These are phyloP conservation scores for Eremochloa ophiuroides DNA, from an alignment of 176 grass and related monocot genomes.

Conservation along the genomic window DNA sequence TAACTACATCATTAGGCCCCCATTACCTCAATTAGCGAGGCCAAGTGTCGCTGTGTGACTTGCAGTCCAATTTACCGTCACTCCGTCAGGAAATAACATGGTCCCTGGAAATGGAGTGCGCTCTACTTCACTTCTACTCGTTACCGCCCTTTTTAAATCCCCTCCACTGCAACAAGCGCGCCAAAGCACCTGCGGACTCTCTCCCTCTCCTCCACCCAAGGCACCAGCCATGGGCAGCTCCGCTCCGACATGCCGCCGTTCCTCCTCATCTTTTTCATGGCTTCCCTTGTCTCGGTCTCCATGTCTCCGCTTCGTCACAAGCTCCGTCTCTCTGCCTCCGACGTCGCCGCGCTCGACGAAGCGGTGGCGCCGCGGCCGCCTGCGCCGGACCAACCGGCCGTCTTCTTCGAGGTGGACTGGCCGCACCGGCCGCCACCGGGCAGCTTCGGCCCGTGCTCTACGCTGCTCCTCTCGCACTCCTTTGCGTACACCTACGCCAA, in stretches of 20 bases:
- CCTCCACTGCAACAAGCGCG: no score
- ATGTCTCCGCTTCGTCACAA: conserved; percentile 25
- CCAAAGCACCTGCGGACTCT: not conserved
- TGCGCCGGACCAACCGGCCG: conserved; percentile 18
- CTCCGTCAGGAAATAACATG: not conserved
- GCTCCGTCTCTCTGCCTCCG: conserved; percentile 43
- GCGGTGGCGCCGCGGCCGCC: not conserved
- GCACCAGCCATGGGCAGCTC: conserved; percentile 27
- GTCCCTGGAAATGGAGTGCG: no score
- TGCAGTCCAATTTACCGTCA: conserved; percentile 25
- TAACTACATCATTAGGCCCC: not conserved
- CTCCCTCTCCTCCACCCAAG: not conserved
- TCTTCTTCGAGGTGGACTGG: conserved; percentile 64
- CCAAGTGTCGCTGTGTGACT: conserved; percentile 19
- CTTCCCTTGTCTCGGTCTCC: not conserved
- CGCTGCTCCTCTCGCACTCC: conserved; percentile 50
- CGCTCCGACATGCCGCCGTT: not conserved
- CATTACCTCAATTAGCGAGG: not conserved
- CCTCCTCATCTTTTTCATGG: not conserved
- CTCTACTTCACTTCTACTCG: no score
- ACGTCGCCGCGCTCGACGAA: conserved; percentile 13
- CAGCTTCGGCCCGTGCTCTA: conserved; percentile 51
- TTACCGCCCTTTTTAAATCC: no score
- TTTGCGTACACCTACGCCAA: conserved; percentile 55
- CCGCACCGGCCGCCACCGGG: conserved; percentile 46